Conservation (phyloP, 306 rosid genomes). For the Lotus japonicus region DNA sequence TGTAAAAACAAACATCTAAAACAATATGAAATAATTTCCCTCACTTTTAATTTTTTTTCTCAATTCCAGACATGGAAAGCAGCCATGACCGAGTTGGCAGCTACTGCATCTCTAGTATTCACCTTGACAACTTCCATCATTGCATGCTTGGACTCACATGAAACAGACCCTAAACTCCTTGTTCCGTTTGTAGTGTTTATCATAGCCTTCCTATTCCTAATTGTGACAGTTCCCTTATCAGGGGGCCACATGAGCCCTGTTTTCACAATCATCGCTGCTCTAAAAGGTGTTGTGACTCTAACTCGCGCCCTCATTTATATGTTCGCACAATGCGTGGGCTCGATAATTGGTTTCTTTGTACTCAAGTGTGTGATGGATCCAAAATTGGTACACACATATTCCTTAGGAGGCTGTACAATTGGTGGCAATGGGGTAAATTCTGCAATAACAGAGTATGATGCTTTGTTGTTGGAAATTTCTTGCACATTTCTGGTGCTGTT, state of each 20-base stretch:
- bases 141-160: constrained; percentile 58
- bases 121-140: constrained; percentile 44
- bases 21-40: too few relatives aligned
- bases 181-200: constrained; percentile 61
- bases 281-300: constrained; percentile 27
- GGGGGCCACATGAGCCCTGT: constrained; percentile 75
- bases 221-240: constrained; percentile 58
- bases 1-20: too few relatives aligned
- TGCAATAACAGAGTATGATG: constrained; percentile 19
- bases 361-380: constrained; percentile 44
- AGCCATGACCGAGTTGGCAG: constrained; percentile 54
- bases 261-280: constrained; percentile 48
- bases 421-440: background rate
- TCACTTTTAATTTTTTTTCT: background rate
- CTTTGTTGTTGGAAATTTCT: constrained; percentile 49
- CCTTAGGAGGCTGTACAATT: constrained; percentile 69
- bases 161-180: constrained; percentile 43
- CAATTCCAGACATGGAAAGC: constrained; percentile 60
- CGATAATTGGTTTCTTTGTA: constrained; percentile 44
- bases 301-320: constrained; percentile 34
- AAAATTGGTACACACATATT: constrained; percentile 20
- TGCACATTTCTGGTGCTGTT: constrained; percentile 71
- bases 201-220: constrained; percentile 56
- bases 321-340: constrained; percentile 54
- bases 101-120: constrained; percentile 49